Base-by-base conservation (phyloP, 2,329 filamentous ascomycete genomes). In the Trichoderma gracile region DNA sequence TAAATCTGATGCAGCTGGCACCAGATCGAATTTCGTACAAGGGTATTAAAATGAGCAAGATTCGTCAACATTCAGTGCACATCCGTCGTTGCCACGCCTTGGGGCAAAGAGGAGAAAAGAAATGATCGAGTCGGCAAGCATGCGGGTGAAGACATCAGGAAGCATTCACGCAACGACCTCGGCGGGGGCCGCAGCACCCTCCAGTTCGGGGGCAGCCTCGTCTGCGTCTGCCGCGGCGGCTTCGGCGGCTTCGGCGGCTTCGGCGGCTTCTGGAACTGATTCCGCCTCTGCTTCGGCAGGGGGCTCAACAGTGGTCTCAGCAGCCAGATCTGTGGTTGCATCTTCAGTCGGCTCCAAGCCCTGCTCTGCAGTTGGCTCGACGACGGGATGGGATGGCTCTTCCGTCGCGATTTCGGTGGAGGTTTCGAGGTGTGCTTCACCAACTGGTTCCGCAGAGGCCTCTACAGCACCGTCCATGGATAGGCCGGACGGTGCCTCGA, bases 21-120 rank as follows among this genome's bases (percentile, higher is more conserved):
- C 60, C 63, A 60, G 30, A 42, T 43, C 43, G 47, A 19, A 23
- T 68, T 67, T 69, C 63, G 71, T 67, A 67, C 67, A 69, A 58
- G 66, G 72, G 72, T 73, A 73, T 70, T 73, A 73, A 69, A 71
- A 68, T 69, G 69, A 69, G 68, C 66, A 64, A 61, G 70, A 64
- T 69, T 63, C 45, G 59, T 63, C 59, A 62, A 62, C 43, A 46
- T 42, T 47, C 25, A 38, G 46, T 47, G 17, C 33, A 30, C 55
- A 53, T 60, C 53, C 49, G 21, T 19, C 55, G 15, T 59, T 45
- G 46, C 47, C 55, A 5, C 23, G 54, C 27, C 55, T 30, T 23
- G 17, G 30, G 50, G 45, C 23, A 49, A 45, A 53, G 23, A 14
- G 27, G 23, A 40, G 27, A 47, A 49, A 55, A 25, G 43, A 17